A percentile compares a stretch with the other conserved stretches of the same genome.
These are phyloP conservation scores for Neurospora tetraspora DNA, from an alignment of 495 filamentous ascomycete species.

Conservation along the genomic window DNA sequence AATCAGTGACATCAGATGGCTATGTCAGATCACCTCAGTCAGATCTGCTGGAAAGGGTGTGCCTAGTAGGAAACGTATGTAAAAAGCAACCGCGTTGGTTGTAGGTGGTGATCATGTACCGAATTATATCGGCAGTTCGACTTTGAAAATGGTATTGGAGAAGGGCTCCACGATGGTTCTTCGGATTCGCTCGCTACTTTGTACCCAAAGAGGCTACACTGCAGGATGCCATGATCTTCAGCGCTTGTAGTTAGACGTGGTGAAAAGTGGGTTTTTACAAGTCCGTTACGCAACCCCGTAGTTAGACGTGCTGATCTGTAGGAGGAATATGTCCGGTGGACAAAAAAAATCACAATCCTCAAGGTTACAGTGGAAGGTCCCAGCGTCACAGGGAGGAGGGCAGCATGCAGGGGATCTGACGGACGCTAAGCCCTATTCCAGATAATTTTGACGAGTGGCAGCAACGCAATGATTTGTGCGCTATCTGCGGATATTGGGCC, in stretches of 20 bases:
- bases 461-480: neutral
- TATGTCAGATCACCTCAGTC: neutral
- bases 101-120: too few species aligned
- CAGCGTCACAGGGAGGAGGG: neutral
- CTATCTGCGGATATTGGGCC: neutral
- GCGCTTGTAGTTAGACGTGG: neutral
- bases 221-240: neutral
- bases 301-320: neutral
- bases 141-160: neutral
- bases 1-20: neutral
- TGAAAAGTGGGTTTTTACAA: too few species aligned
- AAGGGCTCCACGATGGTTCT: neutral
- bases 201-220: neutral
- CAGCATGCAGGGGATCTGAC: neutral
- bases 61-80: neutral
- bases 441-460: conserved; percentile 34
- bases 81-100: neutral
- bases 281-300: too few species aligned
- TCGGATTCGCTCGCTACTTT: neutral
- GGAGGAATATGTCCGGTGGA: neutral
- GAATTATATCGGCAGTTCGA: neutral
- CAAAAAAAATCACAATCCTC: neutral
- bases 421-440: conserved; percentile 35
- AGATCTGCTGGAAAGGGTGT: neutral
- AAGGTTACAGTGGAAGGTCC: neutral